These are phyloP conservation scores for Aspergillus pseudoterreus DNA, from an alignment of 2,329 filamentous ascomycete species.

Conservation along the genomic window DNA sequence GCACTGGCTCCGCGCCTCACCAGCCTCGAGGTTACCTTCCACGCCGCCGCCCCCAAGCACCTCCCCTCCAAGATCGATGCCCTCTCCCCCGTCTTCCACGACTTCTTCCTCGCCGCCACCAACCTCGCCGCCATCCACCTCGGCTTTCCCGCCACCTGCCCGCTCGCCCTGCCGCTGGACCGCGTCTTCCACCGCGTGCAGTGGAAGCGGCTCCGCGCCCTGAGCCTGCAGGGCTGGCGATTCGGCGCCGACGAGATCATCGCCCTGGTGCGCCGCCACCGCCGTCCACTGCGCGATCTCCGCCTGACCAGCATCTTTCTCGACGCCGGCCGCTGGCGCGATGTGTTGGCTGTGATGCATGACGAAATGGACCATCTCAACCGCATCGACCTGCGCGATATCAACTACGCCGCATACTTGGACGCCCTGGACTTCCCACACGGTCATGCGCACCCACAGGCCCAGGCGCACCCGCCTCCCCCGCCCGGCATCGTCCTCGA, in stretches of 20 bases:
- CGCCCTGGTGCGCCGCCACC: conserved; percentile 53
- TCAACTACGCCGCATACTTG: conserved; percentile 58
- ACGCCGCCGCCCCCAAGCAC: conserved; percentile 47
- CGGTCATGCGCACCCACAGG: neutral
- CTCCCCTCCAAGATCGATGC: conserved; percentile 56
- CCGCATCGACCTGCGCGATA: conserved; percentile 60
- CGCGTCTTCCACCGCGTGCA: conserved; percentile 60
- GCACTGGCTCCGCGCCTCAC: conserved; percentile 55
- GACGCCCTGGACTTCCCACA: conserved; percentile 16
- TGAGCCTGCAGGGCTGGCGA: conserved; percentile 64
- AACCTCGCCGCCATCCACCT: conserved; percentile 63
- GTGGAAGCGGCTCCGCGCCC: conserved; percentile 59
- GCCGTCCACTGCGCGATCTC: conserved; percentile 55
- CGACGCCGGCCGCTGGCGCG: conserved; percentile 58
- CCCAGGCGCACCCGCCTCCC: conserved; percentile 1
- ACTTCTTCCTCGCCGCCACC: conserved; percentile 56
- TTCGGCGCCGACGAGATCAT: conserved; percentile 60
- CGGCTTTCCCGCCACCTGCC: conserved; percentile 57
- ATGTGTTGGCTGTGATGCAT: conserved; percentile 56
- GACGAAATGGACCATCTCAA: conserved; percentile 56
- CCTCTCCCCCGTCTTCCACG: conserved; percentile 55
- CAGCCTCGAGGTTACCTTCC: conserved; percentile 62
- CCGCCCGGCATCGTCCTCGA: conserved; percentile 15
- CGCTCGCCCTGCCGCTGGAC: conserved; percentile 56
- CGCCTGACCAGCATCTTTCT: conserved; percentile 60